These are phyloP conservation scores for Phialocephala subalpina DNA, from an alignment of 2,329 filamentous ascomycete genomes.

Conservation along the genomic window DNA sequence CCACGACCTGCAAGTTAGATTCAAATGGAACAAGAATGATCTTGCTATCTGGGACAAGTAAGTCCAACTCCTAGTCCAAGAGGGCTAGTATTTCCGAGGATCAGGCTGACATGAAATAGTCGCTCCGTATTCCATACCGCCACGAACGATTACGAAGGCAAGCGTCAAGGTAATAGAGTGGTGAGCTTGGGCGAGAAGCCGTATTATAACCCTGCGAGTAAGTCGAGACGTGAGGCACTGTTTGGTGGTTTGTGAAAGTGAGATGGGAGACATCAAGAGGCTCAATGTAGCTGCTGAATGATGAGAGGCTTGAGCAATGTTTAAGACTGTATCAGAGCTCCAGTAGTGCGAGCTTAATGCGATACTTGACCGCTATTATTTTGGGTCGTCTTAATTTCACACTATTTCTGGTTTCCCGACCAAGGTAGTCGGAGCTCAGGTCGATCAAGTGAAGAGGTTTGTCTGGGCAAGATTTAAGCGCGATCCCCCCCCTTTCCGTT, in stretches of 20 bases:
- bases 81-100: neutral
- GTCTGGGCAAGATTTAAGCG: no score
- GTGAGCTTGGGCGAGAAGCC: constrained; percentile 57
- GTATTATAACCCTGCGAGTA: constrained; percentile 54
- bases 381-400: no score
- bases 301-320: neutral
- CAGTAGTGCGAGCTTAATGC: no score
- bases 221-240: constrained; percentile 50
- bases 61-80: no score
- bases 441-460: no score
- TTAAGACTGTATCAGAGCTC: no score
- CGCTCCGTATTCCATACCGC: constrained; percentile 57
- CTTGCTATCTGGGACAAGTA: constrained; percentile 72
- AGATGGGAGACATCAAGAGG: no score
- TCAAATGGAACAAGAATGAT: constrained; percentile 60
- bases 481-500: no score
- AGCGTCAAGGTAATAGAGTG: constrained; percentile 50
- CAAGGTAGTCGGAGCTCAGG: no score
- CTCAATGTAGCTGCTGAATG: no score
- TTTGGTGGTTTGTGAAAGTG: neutral
- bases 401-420: no score
- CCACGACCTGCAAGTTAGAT: constrained; percentile 64
- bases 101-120: constrained; percentile 33
- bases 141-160: constrained; percentile 66
- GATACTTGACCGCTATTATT: no score